Conservation (phyloP, 257 asterid genomes). For the Penstemon newberryi region DNA sequence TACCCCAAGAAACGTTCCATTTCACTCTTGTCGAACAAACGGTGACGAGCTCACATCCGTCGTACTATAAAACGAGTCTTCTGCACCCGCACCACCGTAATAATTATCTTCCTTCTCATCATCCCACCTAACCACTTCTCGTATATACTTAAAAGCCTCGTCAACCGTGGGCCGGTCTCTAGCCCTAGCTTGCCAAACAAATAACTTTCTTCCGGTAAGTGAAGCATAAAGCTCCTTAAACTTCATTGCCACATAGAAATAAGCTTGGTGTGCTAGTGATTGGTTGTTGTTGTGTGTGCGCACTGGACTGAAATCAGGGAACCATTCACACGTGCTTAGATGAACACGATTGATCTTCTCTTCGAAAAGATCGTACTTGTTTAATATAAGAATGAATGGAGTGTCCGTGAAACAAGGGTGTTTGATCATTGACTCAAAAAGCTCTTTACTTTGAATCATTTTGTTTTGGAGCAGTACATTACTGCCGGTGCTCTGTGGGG, state of each 20-base stretch:
- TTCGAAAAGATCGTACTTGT: slow-evolving; percentile 84
- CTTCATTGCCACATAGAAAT: slow-evolving; percentile 88
- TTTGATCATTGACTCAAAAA: slow-evolving; percentile 64
- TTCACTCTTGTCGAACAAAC: slow-evolving; percentile 42
- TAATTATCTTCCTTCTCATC: slow-evolving; percentile 74
- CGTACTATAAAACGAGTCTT: slow-evolving; percentile 89
- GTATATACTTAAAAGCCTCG: slow-evolving; percentile 78
- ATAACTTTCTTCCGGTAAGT: slow-evolving; percentile 64
- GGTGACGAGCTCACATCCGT: slow-evolving; percentile 79
- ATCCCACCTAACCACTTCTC: slow-evolving; percentile 93
- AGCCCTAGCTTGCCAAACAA: slow-evolving; percentile 86
- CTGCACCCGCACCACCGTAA: slow-evolving; percentile 38
- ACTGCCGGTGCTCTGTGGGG: slow-evolving; percentile 43
- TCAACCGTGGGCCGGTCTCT: slow-evolving; percentile 71
- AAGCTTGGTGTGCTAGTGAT: slow-evolving; percentile 82
- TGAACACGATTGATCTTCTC: slow-evolving; percentile 69
- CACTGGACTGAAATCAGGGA: slow-evolving; percentile 73
- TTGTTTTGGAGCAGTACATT: slow-evolving; percentile 56
- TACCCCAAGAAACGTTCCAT: not conserved
- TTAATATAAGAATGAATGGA: slow-evolving; percentile 74
- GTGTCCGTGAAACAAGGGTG: slow-evolving; percentile 82
- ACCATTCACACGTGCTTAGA: slow-evolving; percentile 78
- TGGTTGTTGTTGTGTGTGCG: slow-evolving; percentile 66
- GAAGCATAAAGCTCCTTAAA: slow-evolving; percentile 82
- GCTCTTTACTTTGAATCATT: slow-evolving; percentile 79